Evolutionary conservation across 2,329 filamentous ascomycete species (phyloP).

Genomic region (Acrodontium crateriforme): DNA sequence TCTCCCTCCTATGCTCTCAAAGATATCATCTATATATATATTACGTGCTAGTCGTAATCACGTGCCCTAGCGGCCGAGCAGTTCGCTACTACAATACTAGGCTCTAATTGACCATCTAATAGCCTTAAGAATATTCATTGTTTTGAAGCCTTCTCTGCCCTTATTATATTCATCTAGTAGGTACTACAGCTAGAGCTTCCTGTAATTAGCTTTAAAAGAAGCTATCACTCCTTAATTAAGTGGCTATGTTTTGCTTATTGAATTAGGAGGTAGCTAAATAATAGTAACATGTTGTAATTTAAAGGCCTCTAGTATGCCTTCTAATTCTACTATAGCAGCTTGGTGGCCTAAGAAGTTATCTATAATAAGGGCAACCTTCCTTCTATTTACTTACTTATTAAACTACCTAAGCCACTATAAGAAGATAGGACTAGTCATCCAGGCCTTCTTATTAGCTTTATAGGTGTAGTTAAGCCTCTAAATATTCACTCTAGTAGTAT

Average conservation of each 20-base stretch:
- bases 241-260: background rate
- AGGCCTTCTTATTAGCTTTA: constrained; percentile 1
- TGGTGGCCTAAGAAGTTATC: background rate
- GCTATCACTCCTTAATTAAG: background rate
- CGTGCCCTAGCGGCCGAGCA: too few species aligned
- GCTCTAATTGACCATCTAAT: background rate
- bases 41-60: too few species aligned
- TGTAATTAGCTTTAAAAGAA: background rate
- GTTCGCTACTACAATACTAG: too few species aligned
- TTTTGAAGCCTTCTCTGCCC: background rate
- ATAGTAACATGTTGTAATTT: background rate
- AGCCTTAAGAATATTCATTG: background rate
- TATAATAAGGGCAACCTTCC: background rate
- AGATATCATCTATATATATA: too few species aligned
- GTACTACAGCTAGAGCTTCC: background rate
- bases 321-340: background rate
- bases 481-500: background rate
- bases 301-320: background rate
- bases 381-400: background rate
- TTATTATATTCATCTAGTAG: background rate
- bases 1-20: too few species aligned
- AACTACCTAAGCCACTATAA: background rate
- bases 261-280: background rate
- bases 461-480: background rate
- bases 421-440: background rate